A percentile compares a stretch with the other conserved stretches of the same genome.
Evolutionary conservation across 805 yeast genomes (phyloP).

Genomic region (Vanderwaltozyma polyspora): DNA sequence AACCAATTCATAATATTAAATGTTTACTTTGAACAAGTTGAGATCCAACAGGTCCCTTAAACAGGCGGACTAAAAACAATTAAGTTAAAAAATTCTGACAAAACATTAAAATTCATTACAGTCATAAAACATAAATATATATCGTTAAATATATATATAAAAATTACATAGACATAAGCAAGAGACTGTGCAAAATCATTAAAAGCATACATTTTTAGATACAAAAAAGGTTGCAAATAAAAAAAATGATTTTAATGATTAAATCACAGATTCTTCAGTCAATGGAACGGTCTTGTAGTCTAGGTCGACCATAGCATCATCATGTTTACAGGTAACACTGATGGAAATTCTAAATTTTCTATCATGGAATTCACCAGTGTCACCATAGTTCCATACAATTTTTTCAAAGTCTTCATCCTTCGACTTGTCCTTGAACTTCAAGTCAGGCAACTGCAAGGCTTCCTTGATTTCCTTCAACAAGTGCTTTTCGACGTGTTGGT

Average conservation of each 20-base stretch:
- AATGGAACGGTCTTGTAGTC: constrained; percentile 48
- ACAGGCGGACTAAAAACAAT: too few species aligned
- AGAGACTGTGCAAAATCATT: not conserved
- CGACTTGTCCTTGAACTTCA: constrained; percentile 43
- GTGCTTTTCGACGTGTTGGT: constrained; percentile 67
- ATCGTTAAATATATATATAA: too few species aligned
- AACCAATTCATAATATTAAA: too few species aligned
- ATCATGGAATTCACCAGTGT: constrained; percentile 44
- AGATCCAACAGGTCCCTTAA: too few species aligned
- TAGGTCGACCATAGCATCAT: constrained; percentile 55
- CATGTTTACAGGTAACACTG: constrained; percentile 54
- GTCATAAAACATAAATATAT: too few species aligned
- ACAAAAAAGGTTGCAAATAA: not conserved
- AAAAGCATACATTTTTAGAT: not conserved
- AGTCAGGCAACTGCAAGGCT: constrained; percentile 41
- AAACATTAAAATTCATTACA: too few species aligned
- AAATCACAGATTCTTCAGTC: not conserved
- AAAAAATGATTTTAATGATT: too few species aligned
- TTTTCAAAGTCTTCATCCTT: constrained; percentile 37
- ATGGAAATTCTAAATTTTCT: constrained; percentile 58
- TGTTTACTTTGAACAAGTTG: too few species aligned
- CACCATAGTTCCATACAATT: constrained; percentile 56
- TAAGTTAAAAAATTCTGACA: too few species aligned
- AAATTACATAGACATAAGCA: too few species aligned
- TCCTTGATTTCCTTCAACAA: constrained; percentile 54